Conservation (phyloP, 352 stramenopile genomes). For the Globisporangium heterothallicum region DNA sequence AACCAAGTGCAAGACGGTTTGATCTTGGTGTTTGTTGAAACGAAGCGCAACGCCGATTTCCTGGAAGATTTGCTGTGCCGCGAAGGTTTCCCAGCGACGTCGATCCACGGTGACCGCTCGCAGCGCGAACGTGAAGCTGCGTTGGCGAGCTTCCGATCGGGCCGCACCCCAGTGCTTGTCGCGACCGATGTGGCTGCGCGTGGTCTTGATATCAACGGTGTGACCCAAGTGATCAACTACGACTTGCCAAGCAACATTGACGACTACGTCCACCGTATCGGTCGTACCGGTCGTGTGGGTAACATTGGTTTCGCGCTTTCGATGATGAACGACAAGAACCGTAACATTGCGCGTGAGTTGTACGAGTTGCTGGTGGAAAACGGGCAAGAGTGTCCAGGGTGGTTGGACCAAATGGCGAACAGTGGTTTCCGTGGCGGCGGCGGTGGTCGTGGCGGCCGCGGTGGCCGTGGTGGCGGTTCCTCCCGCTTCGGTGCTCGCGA, state of each 20-base stretch:
- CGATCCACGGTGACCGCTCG: slow-evolving; percentile 98
- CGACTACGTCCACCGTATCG: slow-evolving; percentile 99
- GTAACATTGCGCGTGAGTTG: slow-evolving; percentile 96
- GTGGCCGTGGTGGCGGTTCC: slow-evolving; percentile 49
- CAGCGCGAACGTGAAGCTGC: slow-evolving; percentile 94
- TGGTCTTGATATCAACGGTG: slow-evolving; percentile 98
- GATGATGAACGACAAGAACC: slow-evolving; percentile 99
- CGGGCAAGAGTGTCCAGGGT: slow-evolving; percentile 92
- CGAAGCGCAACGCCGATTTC: slow-evolving; percentile 96
- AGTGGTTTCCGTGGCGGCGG: slow-evolving; percentile 67
- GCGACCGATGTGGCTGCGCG: slow-evolving; percentile 97
- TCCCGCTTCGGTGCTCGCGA: slow-evolving; percentile 84
- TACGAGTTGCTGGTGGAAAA: slow-evolving; percentile 96
- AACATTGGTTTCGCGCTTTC: slow-evolving; percentile 96
- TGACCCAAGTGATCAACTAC: slow-evolving; percentile 97
- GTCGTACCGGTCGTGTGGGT: slow-evolving; percentile 97
- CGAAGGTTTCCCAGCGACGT: slow-evolving; percentile 88
- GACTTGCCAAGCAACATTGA: slow-evolving; percentile 98
- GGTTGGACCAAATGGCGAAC: slow-evolving; percentile 93
- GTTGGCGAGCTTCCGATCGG: slow-evolving; percentile 90
- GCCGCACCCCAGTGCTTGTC: slow-evolving; percentile 92
- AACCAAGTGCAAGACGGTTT: slow-evolving; percentile 88
- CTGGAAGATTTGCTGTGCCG: slow-evolving; percentile 94
- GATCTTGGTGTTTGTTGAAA: slow-evolving; percentile 98
- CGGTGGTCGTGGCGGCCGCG: slow-evolving; percentile 35